These are phyloP conservation scores for Fusarium tupiense DNA, from an alignment of 2,329 filamentous ascomycete species.

Conservation along the genomic window DNA sequence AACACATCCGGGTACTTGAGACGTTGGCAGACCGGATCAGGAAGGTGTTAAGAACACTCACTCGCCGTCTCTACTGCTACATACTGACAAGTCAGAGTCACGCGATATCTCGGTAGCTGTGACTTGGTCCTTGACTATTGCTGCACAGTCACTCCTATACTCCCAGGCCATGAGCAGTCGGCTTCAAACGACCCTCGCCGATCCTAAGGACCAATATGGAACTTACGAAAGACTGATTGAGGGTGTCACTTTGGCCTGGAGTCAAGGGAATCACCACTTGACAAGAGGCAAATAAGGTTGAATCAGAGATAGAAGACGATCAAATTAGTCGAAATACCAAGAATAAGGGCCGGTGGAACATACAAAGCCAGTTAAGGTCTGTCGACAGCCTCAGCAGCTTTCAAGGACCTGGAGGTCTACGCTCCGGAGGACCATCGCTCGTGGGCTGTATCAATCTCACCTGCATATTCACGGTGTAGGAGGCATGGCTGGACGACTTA, in stretches of 20 bases:
- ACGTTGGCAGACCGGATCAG: background rate
- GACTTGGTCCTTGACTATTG: too few relatives aligned
- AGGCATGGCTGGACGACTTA: background rate
- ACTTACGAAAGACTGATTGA: background rate
- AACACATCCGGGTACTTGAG: background rate
- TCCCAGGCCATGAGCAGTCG: too few relatives aligned
- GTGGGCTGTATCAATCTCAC: background rate
- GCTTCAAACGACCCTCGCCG: background rate
- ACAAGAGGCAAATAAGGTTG: too few relatives aligned
- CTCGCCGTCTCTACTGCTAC: background rate
- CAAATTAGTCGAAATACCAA: background rate
- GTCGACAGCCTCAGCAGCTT: rapidly evolving
- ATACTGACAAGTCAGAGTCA: too few relatives aligned
- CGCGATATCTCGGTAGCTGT: background rate
- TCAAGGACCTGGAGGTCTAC: background rate
- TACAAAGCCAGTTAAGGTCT: too few relatives aligned
- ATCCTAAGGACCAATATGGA: background rate
- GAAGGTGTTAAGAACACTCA: background rate
- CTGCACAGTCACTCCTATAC: too few relatives aligned
- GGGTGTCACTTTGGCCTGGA: background rate
- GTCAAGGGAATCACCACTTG: background rate
- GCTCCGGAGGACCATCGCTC: rapidly evolving
- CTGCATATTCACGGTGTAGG: background rate
- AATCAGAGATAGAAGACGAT: background rate
- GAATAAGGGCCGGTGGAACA: background rate